A percentile compares a stretch with the other conserved stretches of the same genome.
Evolutionary conservation across 345 rosid species (phyloP).

Genomic region (Ceriops zippeliana): DNA sequence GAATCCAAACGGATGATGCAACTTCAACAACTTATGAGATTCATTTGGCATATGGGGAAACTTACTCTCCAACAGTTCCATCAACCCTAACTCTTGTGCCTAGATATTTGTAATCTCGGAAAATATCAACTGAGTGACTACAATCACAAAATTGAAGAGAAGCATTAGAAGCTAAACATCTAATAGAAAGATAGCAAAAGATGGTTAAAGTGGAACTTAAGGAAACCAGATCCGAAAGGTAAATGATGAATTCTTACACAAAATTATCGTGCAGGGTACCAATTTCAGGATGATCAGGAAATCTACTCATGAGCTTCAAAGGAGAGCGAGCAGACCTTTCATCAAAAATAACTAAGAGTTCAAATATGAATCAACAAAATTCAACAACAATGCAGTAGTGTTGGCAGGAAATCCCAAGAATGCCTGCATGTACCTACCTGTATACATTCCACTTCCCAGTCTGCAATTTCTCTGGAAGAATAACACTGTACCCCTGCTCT

Average conservation of each 20-base stretch:
- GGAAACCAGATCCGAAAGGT: background rate
- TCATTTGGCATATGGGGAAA: conserved; percentile 10
- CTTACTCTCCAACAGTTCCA: conserved; percentile 97
- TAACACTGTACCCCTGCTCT: conserved; percentile 87
- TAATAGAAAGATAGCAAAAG: background rate
- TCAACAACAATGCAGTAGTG: background rate
- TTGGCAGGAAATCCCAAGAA: background rate
- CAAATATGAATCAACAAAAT: conserved; percentile 2
- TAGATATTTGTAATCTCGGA: conserved; percentile 75
- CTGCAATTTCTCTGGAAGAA: conserved; percentile 88
- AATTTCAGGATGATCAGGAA: conserved; percentile 79
- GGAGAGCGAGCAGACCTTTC: conserved; percentile 81
- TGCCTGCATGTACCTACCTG: conserved; percentile 42
- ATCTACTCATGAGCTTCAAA: conserved; percentile 66
- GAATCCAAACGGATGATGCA: conserved; percentile 7
- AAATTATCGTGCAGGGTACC: conserved; percentile 91
- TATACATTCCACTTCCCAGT: conserved; percentile 92
- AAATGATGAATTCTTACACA: conserved; percentile 51
- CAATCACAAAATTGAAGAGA: conserved; percentile 19
- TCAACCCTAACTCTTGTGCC: conserved; percentile 83
- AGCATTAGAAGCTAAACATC: background rate
- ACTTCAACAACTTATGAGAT: conserved; percentile 10
- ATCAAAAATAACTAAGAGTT: background rate
- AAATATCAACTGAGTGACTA: conserved; percentile 71
- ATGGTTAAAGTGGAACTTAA: background rate